Evolutionary conservation across 441 rosid genomes (phyloP), one percentile per base, ranked within the genome.

Genomic region (Aleurites moluccanus): DNA sequence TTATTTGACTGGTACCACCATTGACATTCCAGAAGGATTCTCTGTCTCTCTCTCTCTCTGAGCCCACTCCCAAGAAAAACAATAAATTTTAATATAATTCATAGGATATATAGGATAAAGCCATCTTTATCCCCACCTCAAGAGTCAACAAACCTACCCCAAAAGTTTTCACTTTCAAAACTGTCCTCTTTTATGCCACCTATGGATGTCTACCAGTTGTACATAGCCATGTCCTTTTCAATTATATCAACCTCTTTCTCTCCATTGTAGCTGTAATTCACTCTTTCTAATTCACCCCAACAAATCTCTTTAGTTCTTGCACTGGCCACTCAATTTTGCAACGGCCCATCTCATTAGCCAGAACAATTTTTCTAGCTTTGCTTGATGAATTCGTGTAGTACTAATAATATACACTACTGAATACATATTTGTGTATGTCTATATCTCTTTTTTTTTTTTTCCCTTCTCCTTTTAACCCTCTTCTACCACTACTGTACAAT

Each of bases 211-310:
- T 44, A 67, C 55, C 81, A 73, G 38, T 73, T 44, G 42, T 27
- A 68, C 73, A 47, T 67, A 11, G 56, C 61, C 59, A 47, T 49
- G 1, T 63, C 75, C 15, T 35, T 56, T 6, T 76, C 70, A 21
- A 20, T 44, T 13, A 40, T 59, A 33, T 73, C 84, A 67, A 20
- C 33, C n/a, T n/a, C 40, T 38, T 1, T 59, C 76, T 73, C 80
- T 64, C 72, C 73, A 13, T 63, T 60, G 78, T 52, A 73, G 83
- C 87, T 85, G 84, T 74, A 84, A 70, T 67, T 50, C 84, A 80
- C 79, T 73, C 56, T 62, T 67, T 38, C 40, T 5, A 38, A 38
- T 5, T 38, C 9, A 13, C 23, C 28, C 40, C 33, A 25, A 16
- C 3, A 53, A 18, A 13, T 56, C 35, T 10, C 76, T 3, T 61